Evolutionary conservation across 768 basidiomycete species (phyloP).

Genomic region (Agrocybe pediades): DNA sequence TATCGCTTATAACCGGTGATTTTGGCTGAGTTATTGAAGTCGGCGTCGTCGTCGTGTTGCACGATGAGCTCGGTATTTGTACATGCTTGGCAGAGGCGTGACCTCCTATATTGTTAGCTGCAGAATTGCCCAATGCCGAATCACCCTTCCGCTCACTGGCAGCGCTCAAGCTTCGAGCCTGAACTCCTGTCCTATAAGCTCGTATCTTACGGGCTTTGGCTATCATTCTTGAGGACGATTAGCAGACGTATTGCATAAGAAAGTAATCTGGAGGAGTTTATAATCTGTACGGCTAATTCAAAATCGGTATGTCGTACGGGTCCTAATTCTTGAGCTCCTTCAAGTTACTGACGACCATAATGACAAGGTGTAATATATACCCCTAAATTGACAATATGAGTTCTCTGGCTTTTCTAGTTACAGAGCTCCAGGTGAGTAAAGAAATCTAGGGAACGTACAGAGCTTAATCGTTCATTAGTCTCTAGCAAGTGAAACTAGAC

Average conservation of each 20-base stretch:
- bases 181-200: background rate
- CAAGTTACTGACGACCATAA: no score
- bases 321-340: no score
- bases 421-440: constrained; percentile 58
- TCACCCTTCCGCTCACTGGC: no score
- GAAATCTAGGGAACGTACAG: background rate
- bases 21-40: background rate
- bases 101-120: background rate
- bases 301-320: no score
- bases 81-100: constrained; percentile 6
- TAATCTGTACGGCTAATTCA: no score
- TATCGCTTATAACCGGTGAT: background rate
- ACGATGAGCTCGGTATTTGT: background rate
- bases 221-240: background rate
- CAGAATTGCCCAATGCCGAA: background rate
- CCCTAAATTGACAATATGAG: constrained; percentile 42
- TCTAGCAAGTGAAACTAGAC: constrained; percentile 82
- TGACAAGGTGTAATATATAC: no score
- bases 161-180: background rate
- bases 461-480: constrained; percentile 46
- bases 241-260: background rate
- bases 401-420: constrained; percentile 69
- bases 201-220: background rate
- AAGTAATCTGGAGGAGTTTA: background rate
- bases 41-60: no score